Conservation (phyloP, 139 green algal genomes). For the Picochlorum sp. region DNA sequence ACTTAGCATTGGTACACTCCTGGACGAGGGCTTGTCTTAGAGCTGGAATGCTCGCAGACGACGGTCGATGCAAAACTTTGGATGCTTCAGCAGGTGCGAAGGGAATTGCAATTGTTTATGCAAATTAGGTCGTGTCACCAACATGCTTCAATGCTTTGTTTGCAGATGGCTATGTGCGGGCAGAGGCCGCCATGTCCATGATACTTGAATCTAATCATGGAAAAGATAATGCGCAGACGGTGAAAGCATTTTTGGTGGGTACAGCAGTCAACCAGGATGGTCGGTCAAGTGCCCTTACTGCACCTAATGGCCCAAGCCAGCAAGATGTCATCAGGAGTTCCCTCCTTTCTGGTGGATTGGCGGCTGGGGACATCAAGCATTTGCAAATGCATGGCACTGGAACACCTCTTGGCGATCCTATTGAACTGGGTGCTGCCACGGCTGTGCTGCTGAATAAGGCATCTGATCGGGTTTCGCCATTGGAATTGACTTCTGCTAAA, state of each 20-base stretch:
- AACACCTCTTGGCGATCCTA: constrained; percentile 66
- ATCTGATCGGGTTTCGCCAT: constrained; percentile 13
- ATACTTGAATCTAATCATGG: constrained; percentile 7
- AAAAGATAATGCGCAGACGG: background rate
- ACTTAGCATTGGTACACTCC: constrained; percentile 62
- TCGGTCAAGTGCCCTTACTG: constrained; percentile 42
- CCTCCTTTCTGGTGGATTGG: constrained; percentile 22
- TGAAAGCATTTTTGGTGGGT: constrained; percentile 24
- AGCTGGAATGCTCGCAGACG: constrained; percentile 51
- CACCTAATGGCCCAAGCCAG: constrained; percentile 49
- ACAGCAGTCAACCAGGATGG: constrained; percentile 47
- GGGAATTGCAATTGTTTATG: background rate
- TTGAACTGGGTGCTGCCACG: constrained; percentile 67
- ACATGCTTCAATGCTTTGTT: too few relatives aligned
- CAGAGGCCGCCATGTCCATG: constrained; percentile 47
- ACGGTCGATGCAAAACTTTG: constrained; percentile 83
- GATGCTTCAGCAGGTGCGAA: constrained; percentile 43
- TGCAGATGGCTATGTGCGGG: constrained; percentile 71
- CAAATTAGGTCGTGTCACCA: too few relatives aligned
- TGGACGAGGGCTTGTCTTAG: constrained; percentile 44
- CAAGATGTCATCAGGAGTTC: constrained; percentile 63
- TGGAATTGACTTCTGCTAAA: constrained; percentile 68
- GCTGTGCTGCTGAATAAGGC: constrained; percentile 17
- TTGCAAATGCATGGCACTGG: constrained; percentile 74
- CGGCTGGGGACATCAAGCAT: constrained; percentile 9